Evolutionary conservation across 2,329 filamentous ascomycete species (phyloP), one percentile per base, ranked within the genome.

Genomic region (Thielaviopsis punctulata): DNA sequence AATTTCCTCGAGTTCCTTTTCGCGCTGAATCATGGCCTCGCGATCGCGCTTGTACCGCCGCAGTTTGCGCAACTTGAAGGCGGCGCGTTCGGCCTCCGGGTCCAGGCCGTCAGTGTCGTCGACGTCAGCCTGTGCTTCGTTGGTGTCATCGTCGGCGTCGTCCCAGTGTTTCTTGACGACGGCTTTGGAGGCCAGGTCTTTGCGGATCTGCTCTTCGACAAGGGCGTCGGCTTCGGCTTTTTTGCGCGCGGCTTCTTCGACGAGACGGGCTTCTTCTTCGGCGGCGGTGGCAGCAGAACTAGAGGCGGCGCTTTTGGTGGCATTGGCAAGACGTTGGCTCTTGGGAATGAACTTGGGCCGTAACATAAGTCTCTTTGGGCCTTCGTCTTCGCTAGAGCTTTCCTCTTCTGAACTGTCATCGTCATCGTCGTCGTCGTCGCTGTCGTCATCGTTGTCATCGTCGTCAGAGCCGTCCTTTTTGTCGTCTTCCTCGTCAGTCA

Each of bases 11-110:
- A 83, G 76, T 67, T 95, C 89, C 57, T 77, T 79, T 69, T 98
- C 92, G 30, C 80, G 79, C 57, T 76, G 77, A 63, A 95, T 87
- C 60, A 98, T 89, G 1, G 80, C 80, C 59, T 88, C 81, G 23
- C 92, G 80, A 60, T 92, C 85, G 49, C 92, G 80, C 68, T 90
- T 89, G 58, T 96, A 79, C 8, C 92, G 83, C 65, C 82, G 83
- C 43, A 98, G 73, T 68, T 98, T 92, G 48, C 92, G 82, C 48
- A 98, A 73, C 63, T 90, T 92, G 90, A 92, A 98, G 0, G 89
- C 88, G 6, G 88, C 88, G 57, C 83, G 78, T 65, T 98, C 92
- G 7, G 86, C 88, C 57, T 84, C 88, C 0, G 86, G 85, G 64
- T 96, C 88, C 2, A 89, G 61, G 33, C 80, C 86, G 63, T 98